Evolutionary conservation across 345 rosid species (phyloP).

Genomic region (Lepidium africanum): DNA sequence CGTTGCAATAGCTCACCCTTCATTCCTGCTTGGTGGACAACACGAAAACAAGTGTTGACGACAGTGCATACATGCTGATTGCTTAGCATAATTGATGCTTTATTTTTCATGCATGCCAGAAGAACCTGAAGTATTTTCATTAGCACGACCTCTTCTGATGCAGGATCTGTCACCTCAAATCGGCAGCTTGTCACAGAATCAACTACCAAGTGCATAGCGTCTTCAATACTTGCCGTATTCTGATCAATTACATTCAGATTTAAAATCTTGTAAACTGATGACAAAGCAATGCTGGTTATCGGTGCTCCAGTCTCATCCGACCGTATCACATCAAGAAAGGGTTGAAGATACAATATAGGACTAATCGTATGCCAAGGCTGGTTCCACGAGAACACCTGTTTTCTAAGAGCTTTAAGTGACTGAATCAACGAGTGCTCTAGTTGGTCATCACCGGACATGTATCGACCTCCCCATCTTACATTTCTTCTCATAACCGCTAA

Average conservation of each 20-base stretch:
- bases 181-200: conserved; percentile 97
- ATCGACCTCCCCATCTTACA: conserved; percentile 97
- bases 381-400: conserved; percentile 79
- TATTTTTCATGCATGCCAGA: conserved; percentile 86
- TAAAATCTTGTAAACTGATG: conserved; percentile 82
- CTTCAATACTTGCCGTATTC: conserved; percentile 72
- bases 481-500: conserved; percentile 97
- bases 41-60: conserved; percentile 94
- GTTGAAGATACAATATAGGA: conserved; percentile 80
- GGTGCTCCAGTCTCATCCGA: conserved; percentile 96
- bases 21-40: conserved; percentile 92
- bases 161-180: conserved; percentile 97
- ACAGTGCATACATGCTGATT: conserved; percentile 97
- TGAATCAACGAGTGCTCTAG: conserved; percentile 87
- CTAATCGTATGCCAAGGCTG: conserved; percentile 80
- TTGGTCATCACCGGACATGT: conserved; percentile 91
- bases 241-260: conserved; percentile 73
- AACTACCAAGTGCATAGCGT: conserved; percentile 88
- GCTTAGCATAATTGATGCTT: conserved; percentile 83
- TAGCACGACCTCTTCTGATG: conserved; percentile 93
- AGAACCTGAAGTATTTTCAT: conserved; percentile 99
- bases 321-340: conserved; percentile 82
- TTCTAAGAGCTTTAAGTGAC: conserved; percentile 78
- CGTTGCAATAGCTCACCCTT: conserved; percentile 77
- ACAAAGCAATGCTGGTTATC: conserved; percentile 86